Conservation (phyloP, 176 grass and related monocot species). For the Aegilops speltoides region DNA sequence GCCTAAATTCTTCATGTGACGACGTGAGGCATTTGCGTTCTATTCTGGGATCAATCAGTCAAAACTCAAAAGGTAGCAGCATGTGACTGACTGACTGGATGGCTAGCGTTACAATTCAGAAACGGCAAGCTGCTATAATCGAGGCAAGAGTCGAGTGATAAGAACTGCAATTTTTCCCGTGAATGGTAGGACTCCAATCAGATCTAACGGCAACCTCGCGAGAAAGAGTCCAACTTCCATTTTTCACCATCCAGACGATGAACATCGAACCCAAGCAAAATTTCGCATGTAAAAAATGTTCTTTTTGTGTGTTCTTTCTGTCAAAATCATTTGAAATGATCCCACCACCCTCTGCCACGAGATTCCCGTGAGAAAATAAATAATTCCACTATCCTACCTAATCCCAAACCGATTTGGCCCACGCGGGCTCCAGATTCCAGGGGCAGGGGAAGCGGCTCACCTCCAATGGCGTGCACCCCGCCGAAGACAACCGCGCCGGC, state of each 20-base stretch:
- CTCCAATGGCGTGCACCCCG: constrained; percentile 55
- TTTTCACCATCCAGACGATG: constrained; percentile 16
- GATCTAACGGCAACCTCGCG: constrained; percentile 21
- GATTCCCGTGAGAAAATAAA: not conserved
- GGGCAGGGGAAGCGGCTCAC: constrained; percentile 25
- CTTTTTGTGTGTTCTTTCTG: not conserved
- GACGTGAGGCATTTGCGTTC: constrained; percentile 19
- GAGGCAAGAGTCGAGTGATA: constrained; percentile 7
- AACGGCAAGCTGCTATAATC: constrained; percentile 22
- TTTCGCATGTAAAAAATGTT: not conserved
- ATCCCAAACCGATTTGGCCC: constrained; percentile 28
- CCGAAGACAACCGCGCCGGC: constrained; percentile 28
- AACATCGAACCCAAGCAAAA: constrained; percentile 29
- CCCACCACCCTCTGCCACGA: constrained; percentile 1
- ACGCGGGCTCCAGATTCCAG: not conserved
- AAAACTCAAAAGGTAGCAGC: constrained; percentile 31
- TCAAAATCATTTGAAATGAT: constrained; percentile 8
- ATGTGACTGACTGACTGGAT: not conserved
- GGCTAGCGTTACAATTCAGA: not conserved
- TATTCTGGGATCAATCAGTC: constrained; percentile 24
- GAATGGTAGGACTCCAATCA: not conserved
- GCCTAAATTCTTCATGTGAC: constrained; percentile 46
- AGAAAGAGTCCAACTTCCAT: constrained; percentile 10
- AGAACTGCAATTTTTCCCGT: not conserved
- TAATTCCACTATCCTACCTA: constrained; percentile 21